Evolutionary conservation across 305 asterid genomes (phyloP).

Genomic region (Fraxinus sp.): DNA sequence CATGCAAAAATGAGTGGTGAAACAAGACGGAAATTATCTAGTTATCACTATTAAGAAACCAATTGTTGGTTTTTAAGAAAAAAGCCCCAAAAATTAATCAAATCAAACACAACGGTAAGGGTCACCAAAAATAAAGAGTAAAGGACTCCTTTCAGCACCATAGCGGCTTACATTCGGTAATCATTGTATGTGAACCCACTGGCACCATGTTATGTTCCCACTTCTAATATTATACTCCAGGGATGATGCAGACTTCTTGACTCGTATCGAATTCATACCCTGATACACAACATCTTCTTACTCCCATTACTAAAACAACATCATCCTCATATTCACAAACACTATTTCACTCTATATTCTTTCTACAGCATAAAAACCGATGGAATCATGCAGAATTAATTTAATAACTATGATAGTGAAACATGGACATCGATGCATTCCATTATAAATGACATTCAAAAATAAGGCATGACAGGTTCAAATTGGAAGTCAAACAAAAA

Average conservation of each 20-base stretch:
- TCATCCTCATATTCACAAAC: background rate
- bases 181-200: background rate
- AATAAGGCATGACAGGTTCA: background rate
- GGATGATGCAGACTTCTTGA: constrained; percentile 30
- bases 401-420: background rate
- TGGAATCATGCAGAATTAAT: background rate
- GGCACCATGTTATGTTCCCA: background rate
- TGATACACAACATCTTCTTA: background rate
- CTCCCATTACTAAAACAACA: background rate
- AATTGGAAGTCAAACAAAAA: background rate
- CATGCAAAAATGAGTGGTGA: background rate
- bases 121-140: background rate
- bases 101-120: background rate
- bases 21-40: background rate
- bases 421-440: background rate
- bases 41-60: background rate
- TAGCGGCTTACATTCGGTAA: background rate
- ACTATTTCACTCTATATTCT: background rate
- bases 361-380: background rate
- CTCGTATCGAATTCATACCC: constrained; percentile 18
- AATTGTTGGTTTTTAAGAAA: background rate
- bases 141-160: background rate
- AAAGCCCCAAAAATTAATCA: constrained; percentile 25
- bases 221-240: constrained; percentile 18
- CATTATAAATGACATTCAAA: background rate